A percentile compares a stretch with the other conserved stretches of the same genome.
Evolutionary conservation across 805 yeast genomes (phyloP).

Genomic region (Barnettozyma salicaria): DNA sequence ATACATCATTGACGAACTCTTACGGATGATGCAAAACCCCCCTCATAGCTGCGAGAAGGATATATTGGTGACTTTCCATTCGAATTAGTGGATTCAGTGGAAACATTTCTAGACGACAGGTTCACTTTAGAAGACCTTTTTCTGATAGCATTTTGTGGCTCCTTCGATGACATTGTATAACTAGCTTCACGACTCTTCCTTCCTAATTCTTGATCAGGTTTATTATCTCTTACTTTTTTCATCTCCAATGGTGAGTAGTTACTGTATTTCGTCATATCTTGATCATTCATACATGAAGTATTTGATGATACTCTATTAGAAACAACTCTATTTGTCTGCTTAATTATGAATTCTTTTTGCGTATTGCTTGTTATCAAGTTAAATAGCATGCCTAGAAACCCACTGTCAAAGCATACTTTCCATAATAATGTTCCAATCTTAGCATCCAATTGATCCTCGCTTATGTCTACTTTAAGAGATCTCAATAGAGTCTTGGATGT

Average conservation of each 20-base stretch:
- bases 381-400: conserved; percentile 1
- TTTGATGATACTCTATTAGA: background rate
- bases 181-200: conserved; percentile 3
- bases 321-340: background rate
- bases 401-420: conserved; percentile 8
- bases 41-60: background rate
- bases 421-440: conserved; percentile 2
- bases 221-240: conserved; percentile 1
- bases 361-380: background rate
- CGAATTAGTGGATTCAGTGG: conserved; percentile 3
- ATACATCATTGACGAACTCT: too few relatives aligned
- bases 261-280: background rate
- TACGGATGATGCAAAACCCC: too few relatives aligned
- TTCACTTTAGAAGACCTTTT: background rate
- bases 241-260: background rate
- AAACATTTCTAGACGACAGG: conserved; percentile 6
- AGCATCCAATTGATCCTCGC: conserved; percentile 5
- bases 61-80: background rate
- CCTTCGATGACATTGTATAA: background rate
- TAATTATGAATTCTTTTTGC: background rate
- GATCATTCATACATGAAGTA: background rate
- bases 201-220: background rate
- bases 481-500: background rate
- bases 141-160: background rate
- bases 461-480: conserved; percentile 1